Evolutionary conservation across 176 grass and related monocot species (phyloP).

Genomic region (Guadua angustifolia): DNA sequence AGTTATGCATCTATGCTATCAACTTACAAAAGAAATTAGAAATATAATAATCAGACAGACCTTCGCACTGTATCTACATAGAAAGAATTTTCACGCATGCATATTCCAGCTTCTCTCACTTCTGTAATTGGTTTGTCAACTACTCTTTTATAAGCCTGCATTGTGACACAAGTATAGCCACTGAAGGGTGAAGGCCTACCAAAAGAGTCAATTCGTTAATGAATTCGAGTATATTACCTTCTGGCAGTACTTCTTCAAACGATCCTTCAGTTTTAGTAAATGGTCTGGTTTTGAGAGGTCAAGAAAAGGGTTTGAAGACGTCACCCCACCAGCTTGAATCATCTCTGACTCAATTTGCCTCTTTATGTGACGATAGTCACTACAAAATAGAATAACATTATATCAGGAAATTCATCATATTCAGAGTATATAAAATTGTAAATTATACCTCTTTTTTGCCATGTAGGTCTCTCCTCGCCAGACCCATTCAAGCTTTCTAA

Average conservation of each 20-base stretch:
- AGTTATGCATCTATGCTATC: constrained; percentile 16
- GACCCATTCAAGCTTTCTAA: constrained; percentile 96
- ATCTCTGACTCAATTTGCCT: constrained; percentile 95
- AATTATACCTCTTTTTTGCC: constrained; percentile 79
- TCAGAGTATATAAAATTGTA: constrained; percentile 30
- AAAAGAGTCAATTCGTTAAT: constrained; percentile 26
- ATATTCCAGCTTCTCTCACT: constrained; percentile 96
- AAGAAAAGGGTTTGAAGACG: constrained; percentile 72
- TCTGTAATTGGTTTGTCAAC: constrained; percentile 97
- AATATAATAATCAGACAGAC: constrained; percentile 40
- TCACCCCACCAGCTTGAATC: constrained; percentile 66
- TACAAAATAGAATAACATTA: constrained; percentile 48
- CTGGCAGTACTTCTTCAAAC: constrained; percentile 95
- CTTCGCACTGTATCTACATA: constrained; percentile 97
- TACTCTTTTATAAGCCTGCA: constrained; percentile 96
- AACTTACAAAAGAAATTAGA: neutral
- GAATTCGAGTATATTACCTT: constrained; percentile 63
- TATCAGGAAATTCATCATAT: constrained; percentile 37
- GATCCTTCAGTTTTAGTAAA: constrained; percentile 88
- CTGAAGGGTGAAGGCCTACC: constrained; percentile 2
- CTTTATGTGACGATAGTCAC: constrained; percentile 99
- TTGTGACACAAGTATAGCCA: constrained; percentile 45
- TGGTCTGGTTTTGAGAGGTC: constrained; percentile 93
- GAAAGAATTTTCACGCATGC: constrained; percentile 99
- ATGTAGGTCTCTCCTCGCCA: constrained; percentile 95